Evolutionary conservation across 2,329 filamentous ascomycete genomes (phyloP).

Genomic region (Hypoxylon sp.): DNA sequence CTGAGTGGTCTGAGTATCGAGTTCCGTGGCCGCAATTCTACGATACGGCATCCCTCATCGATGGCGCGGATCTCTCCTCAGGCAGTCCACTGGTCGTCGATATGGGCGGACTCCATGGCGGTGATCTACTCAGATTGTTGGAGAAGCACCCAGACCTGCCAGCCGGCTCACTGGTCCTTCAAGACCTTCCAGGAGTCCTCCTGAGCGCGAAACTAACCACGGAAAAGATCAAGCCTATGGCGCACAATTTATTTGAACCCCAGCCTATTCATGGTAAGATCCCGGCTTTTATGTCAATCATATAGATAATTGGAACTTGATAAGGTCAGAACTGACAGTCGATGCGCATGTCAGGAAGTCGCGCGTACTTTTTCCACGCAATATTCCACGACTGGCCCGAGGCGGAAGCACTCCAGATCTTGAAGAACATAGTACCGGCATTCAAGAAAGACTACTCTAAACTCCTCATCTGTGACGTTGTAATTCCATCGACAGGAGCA

Average conservation of each 20-base stretch:
- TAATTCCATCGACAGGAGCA: slow-evolving; percentile 57
- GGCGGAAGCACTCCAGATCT: slow-evolving; percentile 51
- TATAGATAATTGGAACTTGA: neutral
- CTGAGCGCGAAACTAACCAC: slow-evolving; percentile 27
- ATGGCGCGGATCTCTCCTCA: slow-evolving; percentile 46
- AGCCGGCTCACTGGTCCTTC: slow-evolving; percentile 55
- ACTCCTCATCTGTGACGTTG: slow-evolving; percentile 61
- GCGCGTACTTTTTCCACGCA: slow-evolving; percentile 54
- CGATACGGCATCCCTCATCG: slow-evolving; percentile 46
- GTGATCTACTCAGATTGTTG: slow-evolving; percentile 55
- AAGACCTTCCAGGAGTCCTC: slow-evolving; percentile 58
- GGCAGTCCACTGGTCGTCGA: slow-evolving; percentile 57
- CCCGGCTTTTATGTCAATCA: neutral
- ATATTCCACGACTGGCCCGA: slow-evolving; percentile 61
- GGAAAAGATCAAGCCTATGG: slow-evolving; percentile 48
- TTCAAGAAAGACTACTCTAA: slow-evolving; percentile 58
- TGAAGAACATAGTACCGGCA: slow-evolving; percentile 52
- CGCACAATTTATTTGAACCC: slow-evolving; percentile 54
- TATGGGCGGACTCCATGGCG: slow-evolving; percentile 59
- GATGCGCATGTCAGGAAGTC: slow-evolving; percentile 46
- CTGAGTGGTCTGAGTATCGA: slow-evolving; percentile 41
- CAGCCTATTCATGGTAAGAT: slow-evolving; percentile 52
- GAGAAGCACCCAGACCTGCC: slow-evolving; percentile 53
- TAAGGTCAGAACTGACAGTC: neutral
- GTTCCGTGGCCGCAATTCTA: slow-evolving; percentile 50